phyloP scores from a whole-genome alignment of 345 rosid species.

The Bruguiera sexangula region DNA sequence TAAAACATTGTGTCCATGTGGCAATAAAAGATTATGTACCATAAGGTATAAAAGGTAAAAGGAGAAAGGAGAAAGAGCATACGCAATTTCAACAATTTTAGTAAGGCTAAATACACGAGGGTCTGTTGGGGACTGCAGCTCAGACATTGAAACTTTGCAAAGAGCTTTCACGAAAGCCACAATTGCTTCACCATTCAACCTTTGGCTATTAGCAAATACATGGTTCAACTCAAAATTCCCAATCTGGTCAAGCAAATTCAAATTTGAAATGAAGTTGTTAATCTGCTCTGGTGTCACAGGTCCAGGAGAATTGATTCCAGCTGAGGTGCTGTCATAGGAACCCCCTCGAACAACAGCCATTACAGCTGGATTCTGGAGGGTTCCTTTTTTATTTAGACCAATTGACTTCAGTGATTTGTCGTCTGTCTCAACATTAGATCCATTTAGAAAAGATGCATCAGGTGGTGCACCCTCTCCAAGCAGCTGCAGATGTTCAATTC shows the following conservation, averaged over 20 bases:
- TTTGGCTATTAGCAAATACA: slow-evolving; percentile 92
- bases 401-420: slow-evolving; percentile 54
- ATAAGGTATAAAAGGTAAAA: background rate
- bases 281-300: slow-evolving; percentile 78
- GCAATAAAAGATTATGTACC: background rate
- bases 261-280: slow-evolving; percentile 67
- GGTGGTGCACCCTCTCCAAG: slow-evolving; percentile 95
- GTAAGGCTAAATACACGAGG: slow-evolving; percentile 99
- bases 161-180: slow-evolving; percentile 93
- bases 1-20: too few species aligned
- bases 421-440: slow-evolving; percentile 62
- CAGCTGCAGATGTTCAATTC: slow-evolving; percentile 91
- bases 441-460: slow-evolving; percentile 72
- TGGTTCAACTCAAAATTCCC: slow-evolving; percentile 89
- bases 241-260: slow-evolving; percentile 96
- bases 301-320: slow-evolving; percentile 59
- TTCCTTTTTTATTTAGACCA: slow-evolving; percentile 76
- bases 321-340: slow-evolving; percentile 76
- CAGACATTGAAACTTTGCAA: slow-evolving; percentile 90
- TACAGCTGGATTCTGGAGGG: slow-evolving; percentile 85
- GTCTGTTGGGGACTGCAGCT: slow-evolving; percentile 96
- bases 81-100: slow-evolving; percentile 94
- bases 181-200: slow-evolving; percentile 87
- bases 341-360: slow-evolving; percentile 98
- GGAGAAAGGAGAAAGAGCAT: slow-evolving; percentile 38